phyloP scores from a whole-genome alignment of 805 yeast species.

The Candida vartiovaarae region DNA sequence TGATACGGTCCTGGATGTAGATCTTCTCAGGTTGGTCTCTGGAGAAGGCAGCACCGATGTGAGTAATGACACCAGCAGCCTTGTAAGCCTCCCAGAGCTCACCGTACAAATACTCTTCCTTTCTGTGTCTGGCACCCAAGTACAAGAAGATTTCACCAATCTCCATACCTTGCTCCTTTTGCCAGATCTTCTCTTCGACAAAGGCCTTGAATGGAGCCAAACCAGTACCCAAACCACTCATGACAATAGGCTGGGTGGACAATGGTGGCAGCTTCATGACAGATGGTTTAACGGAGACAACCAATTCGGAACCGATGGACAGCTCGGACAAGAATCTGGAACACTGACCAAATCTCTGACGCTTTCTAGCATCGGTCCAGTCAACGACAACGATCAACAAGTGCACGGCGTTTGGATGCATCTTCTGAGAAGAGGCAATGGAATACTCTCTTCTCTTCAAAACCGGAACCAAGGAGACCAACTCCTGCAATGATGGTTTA shows the following conservation, averaged over 20 bases:
- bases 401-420: conserved; percentile 88
- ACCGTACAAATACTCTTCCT: conserved; percentile 93
- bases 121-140: conserved; percentile 91
- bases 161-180: conserved; percentile 77
- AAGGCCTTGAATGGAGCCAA: conserved; percentile 98
- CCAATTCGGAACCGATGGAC: conserved; percentile 73
- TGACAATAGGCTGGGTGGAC: conserved; percentile 82
- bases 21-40: conserved; percentile 95
- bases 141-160: conserved; percentile 85
- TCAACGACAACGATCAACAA: conserved; percentile 91
- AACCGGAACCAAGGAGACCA: conserved; percentile 71
- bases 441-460: conserved; percentile 96
- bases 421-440: conserved; percentile 90
- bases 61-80: conserved; percentile 87
- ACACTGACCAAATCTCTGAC: conserved; percentile 88
- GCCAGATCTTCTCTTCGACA: conserved; percentile 92
- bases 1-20: conserved; percentile 89
- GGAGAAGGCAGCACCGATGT: conserved; percentile 95
- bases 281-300: conserved; percentile 92
- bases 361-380: conserved; percentile 83
- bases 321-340: conserved; percentile 84
- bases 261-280: conserved; percentile 93
- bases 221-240: conserved; percentile 98
- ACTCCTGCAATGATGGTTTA: conserved; percentile 63
- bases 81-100: conserved; percentile 96